Evolutionary conservation across 2,329 filamentous ascomycete genomes (phyloP), one percentile per base, ranked within the genome.

Genomic region (Zopfia rhizophila): DNA sequence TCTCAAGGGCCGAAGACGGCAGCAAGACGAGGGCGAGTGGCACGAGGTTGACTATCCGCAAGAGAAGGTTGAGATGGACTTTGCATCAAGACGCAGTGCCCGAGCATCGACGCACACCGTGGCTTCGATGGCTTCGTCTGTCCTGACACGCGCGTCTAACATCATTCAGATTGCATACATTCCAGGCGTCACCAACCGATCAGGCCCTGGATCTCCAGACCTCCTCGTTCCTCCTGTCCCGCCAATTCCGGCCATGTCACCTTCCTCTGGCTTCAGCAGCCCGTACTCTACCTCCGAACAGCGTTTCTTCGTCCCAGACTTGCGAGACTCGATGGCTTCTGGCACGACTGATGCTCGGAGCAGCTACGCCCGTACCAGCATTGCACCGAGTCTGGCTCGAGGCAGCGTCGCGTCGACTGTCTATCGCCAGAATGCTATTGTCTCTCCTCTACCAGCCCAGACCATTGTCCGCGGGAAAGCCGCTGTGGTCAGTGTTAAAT

Each of bases 141-240:
- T 97, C 48, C 83, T 97, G 50, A 97, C 94, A 13, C 87, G 94
- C 52, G 94, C 94, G 36, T 97, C 94, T 65, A 99, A 99, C 77
- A 93, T 99, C 69, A 99, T 99, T 63, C 94, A 97, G 75, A 99
- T 99, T 73, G 94, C 94, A 44, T 99, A 97, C 72, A 97, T 99
- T 57, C 94, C 94, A 11, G 94, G 94, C 49, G 92, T 97, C 63
- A 97, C 91, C 50, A 97, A 97, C 75, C 85, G 93, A 58, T 91
- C 92, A 10, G 86, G 87, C 6, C 89, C 90, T 4, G 87, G 88
- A n/a, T 93, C 91, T 1, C 90, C 90, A 3, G 86, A 85, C 27
- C 77, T 91, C 14, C 82, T 93, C 38, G 89, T 95, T 4, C 91
- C 92, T n/a, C 93, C 93, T 0, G 92, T 99, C 4, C 94, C 94